Evolutionary conservation across 2,329 filamentous ascomycete species (phyloP).

Genomic region (Arthrobotrys pseudoclavata): DNA sequence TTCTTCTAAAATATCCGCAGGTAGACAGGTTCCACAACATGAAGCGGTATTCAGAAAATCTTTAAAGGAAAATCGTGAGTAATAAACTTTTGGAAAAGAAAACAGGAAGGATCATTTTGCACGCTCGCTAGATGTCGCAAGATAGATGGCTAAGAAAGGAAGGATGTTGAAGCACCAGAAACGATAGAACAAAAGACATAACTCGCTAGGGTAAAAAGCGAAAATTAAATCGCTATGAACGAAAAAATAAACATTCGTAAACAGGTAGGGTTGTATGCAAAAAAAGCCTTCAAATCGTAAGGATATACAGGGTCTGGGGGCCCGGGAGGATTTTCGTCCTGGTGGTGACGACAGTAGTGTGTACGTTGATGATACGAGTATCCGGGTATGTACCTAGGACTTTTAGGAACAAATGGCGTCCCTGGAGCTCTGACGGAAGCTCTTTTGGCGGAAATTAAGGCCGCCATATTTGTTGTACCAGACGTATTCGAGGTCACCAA

Average conservation of each 20-base stretch:
- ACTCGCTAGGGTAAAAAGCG: slow-evolving; percentile 39
- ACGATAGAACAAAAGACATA: neutral
- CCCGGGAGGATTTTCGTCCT: neutral
- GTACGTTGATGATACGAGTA: neutral
- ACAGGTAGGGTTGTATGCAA: neutral
- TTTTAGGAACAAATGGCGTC: slow-evolving; percentile 47
- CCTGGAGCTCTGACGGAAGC: slow-evolving; percentile 50
- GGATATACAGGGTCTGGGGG: neutral
- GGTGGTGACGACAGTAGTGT: neutral
- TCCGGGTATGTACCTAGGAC: neutral
- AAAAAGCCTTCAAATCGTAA: neutral
- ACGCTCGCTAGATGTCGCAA: slow-evolving; percentile 58
- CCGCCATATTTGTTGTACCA: slow-evolving; percentile 57
- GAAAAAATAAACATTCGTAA: slow-evolving; percentile 37
- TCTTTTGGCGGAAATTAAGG: slow-evolving; percentile 55
- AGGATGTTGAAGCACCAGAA: slow-evolving; percentile 13
- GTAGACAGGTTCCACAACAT: neutral
- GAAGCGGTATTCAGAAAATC: neutral
- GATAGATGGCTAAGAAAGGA: slow-evolving; percentile 27
- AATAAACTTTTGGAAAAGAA: slow-evolving; percentile 48
- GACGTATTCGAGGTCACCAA: slow-evolving; percentile 60
- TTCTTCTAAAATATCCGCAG: neutral
- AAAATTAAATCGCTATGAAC: slow-evolving; percentile 4
- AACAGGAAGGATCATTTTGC: slow-evolving; percentile 36
- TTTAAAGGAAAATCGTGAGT: slow-evolving; percentile 29